These are phyloP conservation scores for Tylopilus orsonianus DNA, from an alignment of 1,284 basidiomycete species.

Conservation along the genomic window DNA sequence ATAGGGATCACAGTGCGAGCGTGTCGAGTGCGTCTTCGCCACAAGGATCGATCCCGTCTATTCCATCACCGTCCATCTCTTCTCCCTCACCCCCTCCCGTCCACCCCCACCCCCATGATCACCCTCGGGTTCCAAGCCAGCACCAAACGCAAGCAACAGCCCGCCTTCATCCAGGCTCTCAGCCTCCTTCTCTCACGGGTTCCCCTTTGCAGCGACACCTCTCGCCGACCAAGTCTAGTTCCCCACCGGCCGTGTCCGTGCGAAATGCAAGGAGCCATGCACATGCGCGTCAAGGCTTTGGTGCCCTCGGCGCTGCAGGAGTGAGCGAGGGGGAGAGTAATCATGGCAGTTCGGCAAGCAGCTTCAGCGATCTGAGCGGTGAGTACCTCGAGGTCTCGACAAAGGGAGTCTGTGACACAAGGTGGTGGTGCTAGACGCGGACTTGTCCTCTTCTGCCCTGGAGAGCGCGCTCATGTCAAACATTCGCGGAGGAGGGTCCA, in stretches of 20 bases:
- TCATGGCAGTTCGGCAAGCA: conserved; percentile 69
- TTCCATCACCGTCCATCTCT: conserved; percentile 64
- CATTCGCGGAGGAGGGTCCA: conserved; percentile 30
- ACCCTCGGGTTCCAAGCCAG: conserved; percentile 7
- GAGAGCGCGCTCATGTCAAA: conserved; percentile 71
- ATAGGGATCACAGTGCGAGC: conserved; percentile 55
- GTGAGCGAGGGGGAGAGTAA: conserved; percentile 61
- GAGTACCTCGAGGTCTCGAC: conserved; percentile 21
- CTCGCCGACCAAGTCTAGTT: conserved; percentile 55
- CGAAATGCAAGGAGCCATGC: conserved; percentile 50
- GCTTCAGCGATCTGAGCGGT: conserved; percentile 84
- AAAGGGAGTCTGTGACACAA: conserved; percentile 4
- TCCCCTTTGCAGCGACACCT: conserved; percentile 53
- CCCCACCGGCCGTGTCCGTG: conserved; percentile 56
- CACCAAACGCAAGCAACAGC: conserved; percentile 9
- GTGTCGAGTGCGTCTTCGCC: conserved; percentile 70
- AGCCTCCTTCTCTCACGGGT: conserved; percentile 16
- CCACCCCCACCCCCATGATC: conserved; percentile 12
- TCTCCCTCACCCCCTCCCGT: conserved; percentile 38
- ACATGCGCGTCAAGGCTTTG: conserved; percentile 40
- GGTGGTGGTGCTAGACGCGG: conserved; percentile 47
- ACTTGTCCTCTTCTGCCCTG: conserved; percentile 69
- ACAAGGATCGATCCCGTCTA: conserved; percentile 73
- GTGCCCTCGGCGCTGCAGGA: conserved; percentile 37
- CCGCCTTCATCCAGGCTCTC: conserved; percentile 18